Percentiles rank a stretch among this genome's conserved stretches.
phyloP scores from a whole-genome alignment of 2,329 filamentous ascomycete genomes.

The Cercospora berteroae region DNA sequence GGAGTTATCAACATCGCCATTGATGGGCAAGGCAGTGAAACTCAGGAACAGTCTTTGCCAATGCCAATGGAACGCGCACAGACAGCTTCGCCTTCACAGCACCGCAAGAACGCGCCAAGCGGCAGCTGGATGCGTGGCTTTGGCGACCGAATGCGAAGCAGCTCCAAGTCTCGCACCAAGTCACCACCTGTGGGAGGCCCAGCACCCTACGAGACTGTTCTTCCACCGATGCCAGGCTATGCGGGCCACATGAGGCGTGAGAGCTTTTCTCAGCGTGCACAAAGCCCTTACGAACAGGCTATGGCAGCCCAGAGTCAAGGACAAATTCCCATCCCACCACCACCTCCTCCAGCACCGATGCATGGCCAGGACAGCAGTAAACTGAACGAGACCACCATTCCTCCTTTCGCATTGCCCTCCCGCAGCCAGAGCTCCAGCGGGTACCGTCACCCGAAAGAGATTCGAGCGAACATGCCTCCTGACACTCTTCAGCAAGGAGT shows the following conservation, averaged over 20 bases:
- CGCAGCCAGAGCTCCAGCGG: slow-evolving; percentile 30
- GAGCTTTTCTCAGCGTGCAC: slow-evolving; percentile 28
- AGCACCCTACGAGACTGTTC: slow-evolving; percentile 22
- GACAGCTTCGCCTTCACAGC: slow-evolving; percentile 33
- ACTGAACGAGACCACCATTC: slow-evolving; percentile 43
- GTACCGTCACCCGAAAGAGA: slow-evolving; percentile 46
- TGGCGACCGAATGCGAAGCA: slow-evolving; percentile 59
- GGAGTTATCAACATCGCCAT: slow-evolving; percentile 48
- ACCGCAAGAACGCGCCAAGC: slow-evolving; percentile 50
- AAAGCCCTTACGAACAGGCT: slow-evolving; percentile 36
- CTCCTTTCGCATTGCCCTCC: slow-evolving; percentile 35
- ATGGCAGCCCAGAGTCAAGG: slow-evolving; percentile 29
- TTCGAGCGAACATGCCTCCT: slow-evolving; percentile 52
- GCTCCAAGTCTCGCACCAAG: slow-evolving; percentile 53
- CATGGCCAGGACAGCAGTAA: slow-evolving; percentile 18
- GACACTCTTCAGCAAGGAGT: slow-evolving; percentile 47
- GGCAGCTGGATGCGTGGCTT: slow-evolving; percentile 58
- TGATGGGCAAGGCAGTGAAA: slow-evolving; percentile 39
- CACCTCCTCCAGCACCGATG: slow-evolving; percentile 40
- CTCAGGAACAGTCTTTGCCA: slow-evolving; percentile 15
- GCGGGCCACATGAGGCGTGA: slow-evolving; percentile 18
- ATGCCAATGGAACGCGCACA: slow-evolving; percentile 34
- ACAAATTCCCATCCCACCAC: slow-evolving; percentile 32
- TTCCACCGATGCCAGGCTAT: slow-evolving; percentile 13
- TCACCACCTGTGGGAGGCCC: slow-evolving; percentile 42